Conservation (phyloP, 768 basidiomycete genomes). For the Auricularia sp. region DNA sequence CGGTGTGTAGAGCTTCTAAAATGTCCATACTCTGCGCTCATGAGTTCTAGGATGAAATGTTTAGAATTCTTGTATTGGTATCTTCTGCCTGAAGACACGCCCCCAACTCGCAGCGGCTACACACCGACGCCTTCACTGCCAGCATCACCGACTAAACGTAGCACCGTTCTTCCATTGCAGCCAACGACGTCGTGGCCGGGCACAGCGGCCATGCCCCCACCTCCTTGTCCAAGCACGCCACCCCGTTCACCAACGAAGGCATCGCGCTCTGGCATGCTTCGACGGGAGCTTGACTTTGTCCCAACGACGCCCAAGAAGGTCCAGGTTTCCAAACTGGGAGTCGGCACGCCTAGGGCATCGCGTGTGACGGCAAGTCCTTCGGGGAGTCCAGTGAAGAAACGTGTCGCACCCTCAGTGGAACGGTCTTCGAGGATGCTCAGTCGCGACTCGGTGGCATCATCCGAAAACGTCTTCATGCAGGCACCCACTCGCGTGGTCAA, state of each 20-base stretch:
- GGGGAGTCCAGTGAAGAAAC: neutral
- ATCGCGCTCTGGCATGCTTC: conserved; percentile 42
- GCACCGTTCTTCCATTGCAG: conserved; percentile 6
- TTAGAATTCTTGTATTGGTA: conserved; percentile 94
- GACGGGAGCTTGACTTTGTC: conserved; percentile 60
- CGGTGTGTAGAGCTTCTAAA: conserved; percentile 39
- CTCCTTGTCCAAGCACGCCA: conserved; percentile 7
- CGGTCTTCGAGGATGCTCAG: neutral
- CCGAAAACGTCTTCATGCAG: conserved; percentile 4
- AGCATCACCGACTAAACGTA: conserved; percentile 9
- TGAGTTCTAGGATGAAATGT: conserved; percentile 72
- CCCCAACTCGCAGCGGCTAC: conserved; percentile 8
- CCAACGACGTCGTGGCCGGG: conserved; percentile 2
- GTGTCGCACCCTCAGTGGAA: neutral
- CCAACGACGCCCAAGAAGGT: conserved; percentile 62
- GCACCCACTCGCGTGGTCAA: neutral
- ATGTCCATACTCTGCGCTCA: neutral
- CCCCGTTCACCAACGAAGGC: conserved; percentile 10
- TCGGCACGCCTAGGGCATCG: conserved; percentile 16
- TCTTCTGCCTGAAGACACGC: conserved; percentile 66
- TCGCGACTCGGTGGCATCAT: neutral
- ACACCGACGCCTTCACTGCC: conserved; percentile 8
- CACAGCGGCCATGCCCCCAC: conserved; percentile 12
- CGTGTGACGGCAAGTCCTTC: neutral
- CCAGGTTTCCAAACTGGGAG: conserved; percentile 22